Percentiles rank a stretch among this genome's conserved stretches.
phyloP scores from a whole-genome alignment of 78 protist genomes.

The slime mould (Dictyostelium discoideum) region DNA sequence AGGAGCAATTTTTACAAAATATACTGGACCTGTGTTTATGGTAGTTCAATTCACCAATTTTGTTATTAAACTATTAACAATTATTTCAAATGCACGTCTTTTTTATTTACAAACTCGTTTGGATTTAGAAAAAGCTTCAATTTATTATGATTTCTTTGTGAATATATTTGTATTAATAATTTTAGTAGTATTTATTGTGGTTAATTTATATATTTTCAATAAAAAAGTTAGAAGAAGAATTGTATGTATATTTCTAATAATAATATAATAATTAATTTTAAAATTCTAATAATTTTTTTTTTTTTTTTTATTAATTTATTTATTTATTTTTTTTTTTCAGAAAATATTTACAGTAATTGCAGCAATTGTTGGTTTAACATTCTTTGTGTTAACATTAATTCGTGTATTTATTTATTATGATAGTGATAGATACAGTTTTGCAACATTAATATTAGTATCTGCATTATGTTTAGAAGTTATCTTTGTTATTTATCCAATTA shows the following conservation, averaged over 20 bases:
- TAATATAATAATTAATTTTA: background rate
- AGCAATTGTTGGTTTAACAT: background rate
- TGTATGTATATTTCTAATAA: background rate
- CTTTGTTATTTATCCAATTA: conserved; percentile 9
- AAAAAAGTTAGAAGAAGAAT: conserved; percentile 17
- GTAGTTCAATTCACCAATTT: background rate
- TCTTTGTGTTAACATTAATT: background rate
- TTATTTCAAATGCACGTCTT: background rate
- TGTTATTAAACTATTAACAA: background rate
- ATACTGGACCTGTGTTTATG: conserved; percentile 2
- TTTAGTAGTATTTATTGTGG: background rate
- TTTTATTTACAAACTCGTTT: background rate
- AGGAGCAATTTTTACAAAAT: background rate
- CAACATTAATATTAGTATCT: background rate
- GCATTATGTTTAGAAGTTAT: conserved; percentile 5
- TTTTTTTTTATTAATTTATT: background rate
- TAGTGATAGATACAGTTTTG: background rate
- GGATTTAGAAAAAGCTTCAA: background rate
- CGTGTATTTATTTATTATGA: conserved; percentile 13
- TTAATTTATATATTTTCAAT: background rate
- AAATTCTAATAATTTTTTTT: background rate
- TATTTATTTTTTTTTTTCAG: background rate
- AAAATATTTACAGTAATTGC: conserved; percentile 19
- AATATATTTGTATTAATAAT: background rate
- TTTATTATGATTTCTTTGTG: conserved; percentile 11